A percentile compares a stretch with the other conserved stretches of the same genome.
Evolutionary conservation across 768 basidiomycete species (phyloP).

Genomic region (Phlebiopsis flavidoalba): DNA sequence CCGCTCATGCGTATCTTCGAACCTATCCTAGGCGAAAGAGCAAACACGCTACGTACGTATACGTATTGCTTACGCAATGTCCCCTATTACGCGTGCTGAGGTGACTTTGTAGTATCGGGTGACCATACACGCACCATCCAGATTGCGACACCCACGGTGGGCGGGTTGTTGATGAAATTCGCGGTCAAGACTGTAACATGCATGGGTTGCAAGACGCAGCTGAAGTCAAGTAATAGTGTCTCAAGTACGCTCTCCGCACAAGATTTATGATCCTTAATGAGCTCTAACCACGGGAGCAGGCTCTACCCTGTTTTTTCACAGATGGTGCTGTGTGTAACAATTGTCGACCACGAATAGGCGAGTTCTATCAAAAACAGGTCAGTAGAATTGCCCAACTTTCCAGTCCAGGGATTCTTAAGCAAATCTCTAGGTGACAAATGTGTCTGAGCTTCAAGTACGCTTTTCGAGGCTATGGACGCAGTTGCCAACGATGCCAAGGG

Average conservation of each 20-base stretch:
- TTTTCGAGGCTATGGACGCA: slow-evolving; percentile 98
- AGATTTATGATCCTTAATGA: neutral
- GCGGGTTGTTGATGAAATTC: slow-evolving; percentile 95
- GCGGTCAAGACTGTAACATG: slow-evolving; percentile 95
- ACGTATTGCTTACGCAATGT: neutral
- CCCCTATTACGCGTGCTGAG: neutral
- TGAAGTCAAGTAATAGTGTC: slow-evolving; percentile 73
- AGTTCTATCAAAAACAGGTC: slow-evolving; percentile 86
- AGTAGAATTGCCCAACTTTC: slow-evolving; percentile 24
- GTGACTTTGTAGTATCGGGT: slow-evolving; percentile 65
- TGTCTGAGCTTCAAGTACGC: slow-evolving; percentile 81
- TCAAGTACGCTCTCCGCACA: slow-evolving; percentile 40
- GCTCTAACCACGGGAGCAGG: neutral
- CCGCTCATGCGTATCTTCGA: slow-evolving; percentile 98
- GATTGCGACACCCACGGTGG: slow-evolving; percentile 93
- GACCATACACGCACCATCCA: slow-evolving; percentile 95
- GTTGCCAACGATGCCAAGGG: slow-evolving; percentile 98
- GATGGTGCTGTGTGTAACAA: slow-evolving; percentile 95
- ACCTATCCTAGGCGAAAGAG: slow-evolving; percentile 92
- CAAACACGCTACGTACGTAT: slow-evolving; percentile 78
- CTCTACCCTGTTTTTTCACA: no score
- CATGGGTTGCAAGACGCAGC: slow-evolving; percentile 89
- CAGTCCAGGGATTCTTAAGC: slow-evolving; percentile 12
- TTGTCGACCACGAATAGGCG: slow-evolving; percentile 79
- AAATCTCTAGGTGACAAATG: slow-evolving; percentile 30